Evolutionary conservation across 306 rosid species (phyloP), one percentile per base, ranked within the genome.

Genomic region (Lathyrus sativus): DNA sequence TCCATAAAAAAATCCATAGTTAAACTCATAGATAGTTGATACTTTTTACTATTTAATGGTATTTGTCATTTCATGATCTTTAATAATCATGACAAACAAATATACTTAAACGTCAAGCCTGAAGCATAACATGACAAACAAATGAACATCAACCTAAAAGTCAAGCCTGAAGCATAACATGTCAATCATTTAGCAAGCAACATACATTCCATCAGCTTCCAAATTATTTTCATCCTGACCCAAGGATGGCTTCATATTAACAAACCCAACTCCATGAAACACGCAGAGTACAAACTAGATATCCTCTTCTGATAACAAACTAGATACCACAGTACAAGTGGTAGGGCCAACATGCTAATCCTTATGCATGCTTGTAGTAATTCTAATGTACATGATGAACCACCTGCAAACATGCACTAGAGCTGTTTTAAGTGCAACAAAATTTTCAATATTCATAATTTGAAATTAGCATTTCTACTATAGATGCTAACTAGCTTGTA

Each of bases 61-160:
- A 19, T 19, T 19, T 19, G 22, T 19, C 22, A 19, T 19, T 24
- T 24, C 26, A 24, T 24, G 26, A 1, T 24, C 26, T 24, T 24
- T 24, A 24, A 24, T 1, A 24, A 24, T 24, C 33, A 29, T 3
- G 33, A 29, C 35, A 31, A 31, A 31, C 35, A 92, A 74, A 68
- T 92, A 87, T 74, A 92, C 89, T 54, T 92, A 89, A 26, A 92
- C 92, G 59, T 89, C 96, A 76, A 92, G 98, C 98, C 98, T 92
- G 75, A 62, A 45, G 26, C 63, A 71, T 33, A 64, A 62, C 26
- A 66, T 19, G 3, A 29, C 35, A 31, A 31, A 31, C 35, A 92
- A 74, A 68, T 92, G 89, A 76, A 89, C 98, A 63, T 89, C 84
- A 76, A 92, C 89, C 55, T 92, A 89, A 26, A 92, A 91, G 61